Evolutionary conservation across 192 early-diverging fungal species (phyloP).

Genomic region (Geranomyces variabilis): DNA sequence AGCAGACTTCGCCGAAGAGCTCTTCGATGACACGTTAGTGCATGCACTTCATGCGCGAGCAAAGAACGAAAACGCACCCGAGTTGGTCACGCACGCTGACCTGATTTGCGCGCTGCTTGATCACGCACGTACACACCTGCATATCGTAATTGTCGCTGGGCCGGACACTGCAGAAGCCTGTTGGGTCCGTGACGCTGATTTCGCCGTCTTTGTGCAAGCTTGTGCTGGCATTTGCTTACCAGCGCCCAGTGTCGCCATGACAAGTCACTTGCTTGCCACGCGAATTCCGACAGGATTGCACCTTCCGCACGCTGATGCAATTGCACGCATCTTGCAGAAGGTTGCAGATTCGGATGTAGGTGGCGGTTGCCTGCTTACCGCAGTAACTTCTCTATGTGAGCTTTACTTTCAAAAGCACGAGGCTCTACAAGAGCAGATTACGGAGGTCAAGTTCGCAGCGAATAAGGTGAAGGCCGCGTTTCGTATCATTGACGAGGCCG

Average conservation of each 20-base stretch:
- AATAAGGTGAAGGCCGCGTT: background rate
- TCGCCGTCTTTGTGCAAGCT: background rate
- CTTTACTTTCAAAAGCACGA: slow-evolving; percentile 13
- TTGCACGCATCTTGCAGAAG: background rate
- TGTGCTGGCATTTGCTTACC: background rate
- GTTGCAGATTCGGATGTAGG: background rate
- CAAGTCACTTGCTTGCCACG: background rate
- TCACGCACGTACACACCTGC: background rate
- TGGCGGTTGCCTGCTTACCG: background rate
- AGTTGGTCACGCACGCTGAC: background rate
- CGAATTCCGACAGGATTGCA: background rate
- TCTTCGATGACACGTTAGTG: background rate
- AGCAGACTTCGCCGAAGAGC: background rate
- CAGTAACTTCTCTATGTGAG: background rate
- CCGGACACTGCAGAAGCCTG: background rate
- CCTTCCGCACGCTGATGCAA: background rate
- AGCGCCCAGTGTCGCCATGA: background rate
- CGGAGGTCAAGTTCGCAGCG: background rate
- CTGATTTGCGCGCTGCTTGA: background rate
- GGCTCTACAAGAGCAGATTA: background rate
- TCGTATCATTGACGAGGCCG: background rate
- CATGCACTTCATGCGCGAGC: background rate
- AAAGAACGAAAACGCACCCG: background rate
- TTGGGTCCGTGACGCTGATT: background rate
- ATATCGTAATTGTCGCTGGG: background rate